phyloP scores from a whole-genome alignment of 345 rosid genomes.

The Populus pruinosa region DNA sequence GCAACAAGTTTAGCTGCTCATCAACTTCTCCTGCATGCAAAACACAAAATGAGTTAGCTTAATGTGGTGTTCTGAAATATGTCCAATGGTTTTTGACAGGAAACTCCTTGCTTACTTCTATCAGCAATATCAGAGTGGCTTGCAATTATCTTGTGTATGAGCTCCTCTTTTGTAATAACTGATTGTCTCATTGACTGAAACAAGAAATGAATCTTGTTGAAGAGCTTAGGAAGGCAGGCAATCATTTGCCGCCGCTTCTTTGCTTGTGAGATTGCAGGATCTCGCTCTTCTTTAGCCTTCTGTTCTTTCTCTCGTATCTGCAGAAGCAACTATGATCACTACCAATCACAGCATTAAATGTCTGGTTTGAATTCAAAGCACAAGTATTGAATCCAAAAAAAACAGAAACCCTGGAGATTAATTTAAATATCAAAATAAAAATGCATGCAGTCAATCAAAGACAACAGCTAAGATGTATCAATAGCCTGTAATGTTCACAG shows the following conservation, averaged over 20 bases:
- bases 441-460: background rate
- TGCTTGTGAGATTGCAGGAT: constrained; percentile 82
- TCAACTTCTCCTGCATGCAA: constrained; percentile 64
- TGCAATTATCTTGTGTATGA: constrained; percentile 53
- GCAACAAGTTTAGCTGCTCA: constrained; percentile 66
- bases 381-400: background rate
- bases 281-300: constrained; percentile 55
- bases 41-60: constrained; percentile 7
- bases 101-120: constrained; percentile 48
- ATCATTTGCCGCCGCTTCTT: constrained; percentile 66
- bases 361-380: background rate
- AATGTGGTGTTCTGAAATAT: constrained; percentile 5
- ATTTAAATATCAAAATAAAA: background rate
- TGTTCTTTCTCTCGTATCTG: constrained; percentile 78
- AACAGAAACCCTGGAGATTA: background rate
- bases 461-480: background rate
- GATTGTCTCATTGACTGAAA: constrained; percentile 64
- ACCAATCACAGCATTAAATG: background rate
- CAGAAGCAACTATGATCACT: constrained; percentile 7
- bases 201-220: constrained; percentile 58
- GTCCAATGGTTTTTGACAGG: background rate
- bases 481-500: background rate
- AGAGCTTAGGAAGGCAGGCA: constrained; percentile 69
- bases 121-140: constrained; percentile 61
- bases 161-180: constrained; percentile 76